Conservation (phyloP, 805 yeast genomes). For the Zygoascus tannicola region DNA sequence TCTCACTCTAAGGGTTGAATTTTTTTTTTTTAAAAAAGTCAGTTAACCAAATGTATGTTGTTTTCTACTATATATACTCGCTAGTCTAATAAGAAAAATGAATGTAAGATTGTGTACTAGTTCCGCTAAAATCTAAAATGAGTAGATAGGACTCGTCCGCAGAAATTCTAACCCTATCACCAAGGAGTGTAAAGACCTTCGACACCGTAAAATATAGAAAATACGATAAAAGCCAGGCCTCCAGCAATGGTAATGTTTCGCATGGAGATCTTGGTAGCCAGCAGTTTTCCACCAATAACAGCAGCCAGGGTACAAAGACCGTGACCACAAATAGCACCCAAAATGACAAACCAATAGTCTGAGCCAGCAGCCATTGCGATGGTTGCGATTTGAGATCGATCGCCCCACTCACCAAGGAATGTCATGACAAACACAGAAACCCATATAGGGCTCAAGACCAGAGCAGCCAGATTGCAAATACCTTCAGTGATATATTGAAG, state of each 20-base stretch:
- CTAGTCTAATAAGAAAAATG: too few species aligned
- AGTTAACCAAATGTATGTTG: too few species aligned
- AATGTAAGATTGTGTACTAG: too few species aligned
- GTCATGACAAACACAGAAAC: slow-evolving; percentile 93
- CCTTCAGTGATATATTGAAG: slow-evolving; percentile 27
- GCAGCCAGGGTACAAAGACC: slow-evolving; percentile 80
- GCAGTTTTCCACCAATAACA: slow-evolving; percentile 83
- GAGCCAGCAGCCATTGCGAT: slow-evolving; percentile 98
- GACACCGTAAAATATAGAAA: slow-evolving; percentile 69
- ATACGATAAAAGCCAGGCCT: slow-evolving; percentile 73
- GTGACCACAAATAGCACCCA: slow-evolving; percentile 89
- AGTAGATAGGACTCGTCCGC: not conserved
- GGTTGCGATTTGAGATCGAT: slow-evolving; percentile 94
- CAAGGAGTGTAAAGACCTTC: slow-evolving; percentile 34
- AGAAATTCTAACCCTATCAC: too few species aligned
- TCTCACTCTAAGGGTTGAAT: too few species aligned
- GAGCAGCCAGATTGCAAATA: slow-evolving; percentile 45
- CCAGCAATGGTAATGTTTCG: slow-evolving; percentile 90
- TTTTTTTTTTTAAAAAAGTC: too few species aligned
- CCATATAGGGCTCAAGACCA: slow-evolving; percentile 79
- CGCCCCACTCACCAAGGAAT: slow-evolving; percentile 98
- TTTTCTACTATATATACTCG: too few species aligned
- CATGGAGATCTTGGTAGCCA: slow-evolving; percentile 85
- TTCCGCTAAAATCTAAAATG: too few species aligned
- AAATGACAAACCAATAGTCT: slow-evolving; percentile 77